These are phyloP conservation scores for Irpex rosettiformis DNA, from an alignment of 1,284 basidiomycete species.

Conservation along the genomic window DNA sequence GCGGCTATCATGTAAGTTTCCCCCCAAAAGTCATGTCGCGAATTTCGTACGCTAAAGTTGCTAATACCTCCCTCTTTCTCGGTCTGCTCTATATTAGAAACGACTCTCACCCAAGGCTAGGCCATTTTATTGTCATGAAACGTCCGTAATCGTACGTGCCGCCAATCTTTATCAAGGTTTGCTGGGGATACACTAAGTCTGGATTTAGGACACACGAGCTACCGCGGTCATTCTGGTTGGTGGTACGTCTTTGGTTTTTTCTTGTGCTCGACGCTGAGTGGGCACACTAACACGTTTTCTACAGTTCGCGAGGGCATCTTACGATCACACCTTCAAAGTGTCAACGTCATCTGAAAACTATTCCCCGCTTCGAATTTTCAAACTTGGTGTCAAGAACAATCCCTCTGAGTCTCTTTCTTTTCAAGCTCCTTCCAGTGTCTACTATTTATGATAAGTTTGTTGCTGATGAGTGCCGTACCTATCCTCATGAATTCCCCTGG, in stretches of 20 bases:
- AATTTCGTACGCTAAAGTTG: too few relatives aligned
- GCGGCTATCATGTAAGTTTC: constrained; percentile 29
- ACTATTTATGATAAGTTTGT: not conserved
- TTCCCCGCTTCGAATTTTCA: too few relatives aligned
- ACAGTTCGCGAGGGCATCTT: constrained; percentile 31
- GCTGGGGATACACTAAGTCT: not conserved
- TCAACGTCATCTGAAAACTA: constrained; percentile 28
- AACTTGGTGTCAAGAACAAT: too few relatives aligned
- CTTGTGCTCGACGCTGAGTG: not conserved
- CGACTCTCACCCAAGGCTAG: constrained; percentile 28
- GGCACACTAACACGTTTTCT: not conserved
- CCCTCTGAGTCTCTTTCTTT: too few relatives aligned
- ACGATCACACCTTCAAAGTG: constrained; percentile 30
- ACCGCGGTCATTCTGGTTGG: constrained; percentile 31
- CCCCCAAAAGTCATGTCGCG: not conserved
- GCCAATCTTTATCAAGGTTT: not conserved
- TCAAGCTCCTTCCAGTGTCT: not conserved
- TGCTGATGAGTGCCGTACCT: not conserved
- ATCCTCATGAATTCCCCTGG: too few relatives aligned
- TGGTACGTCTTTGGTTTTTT: constrained; percentile 19
- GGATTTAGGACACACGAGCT: constrained; percentile 27
- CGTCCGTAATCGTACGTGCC: constrained; percentile 29
- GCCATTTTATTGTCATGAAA: constrained; percentile 32
- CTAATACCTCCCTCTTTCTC: not conserved
- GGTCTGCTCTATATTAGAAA: constrained; percentile 17